These are phyloP conservation scores for Mangifera indica DNA, from an alignment of 345 rosid genomes.

Conservation along the genomic window DNA sequence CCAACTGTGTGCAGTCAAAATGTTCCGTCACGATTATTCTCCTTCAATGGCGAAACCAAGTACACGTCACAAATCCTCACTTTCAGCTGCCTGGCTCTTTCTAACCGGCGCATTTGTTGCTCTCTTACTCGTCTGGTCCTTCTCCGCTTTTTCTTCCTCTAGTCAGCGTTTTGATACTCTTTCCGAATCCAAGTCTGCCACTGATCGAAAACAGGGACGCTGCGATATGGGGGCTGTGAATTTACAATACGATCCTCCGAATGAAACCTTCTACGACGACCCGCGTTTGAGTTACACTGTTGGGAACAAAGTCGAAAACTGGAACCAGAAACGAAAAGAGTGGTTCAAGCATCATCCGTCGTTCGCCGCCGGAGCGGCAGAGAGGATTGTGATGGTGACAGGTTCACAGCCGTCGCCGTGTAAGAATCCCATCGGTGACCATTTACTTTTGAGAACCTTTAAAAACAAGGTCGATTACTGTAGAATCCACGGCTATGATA, in stretches of 20 bases:
- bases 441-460: constrained; percentile 69
- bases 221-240: constrained; percentile 28
- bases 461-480: constrained; percentile 95
- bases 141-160: constrained; percentile 49
- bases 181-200: neutral
- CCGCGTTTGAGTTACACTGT: constrained; percentile 61
- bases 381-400: constrained; percentile 68
- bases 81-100: constrained; percentile 50
- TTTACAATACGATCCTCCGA: constrained; percentile 53
- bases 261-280: constrained; percentile 70
- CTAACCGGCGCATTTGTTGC: constrained; percentile 66
- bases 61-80: constrained; percentile 34
- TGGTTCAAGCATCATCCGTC: constrained; percentile 80
- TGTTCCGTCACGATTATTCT: neutral
- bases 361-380: constrained; percentile 52
- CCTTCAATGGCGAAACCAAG: constrained; percentile 46
- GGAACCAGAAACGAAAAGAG: constrained; percentile 76
- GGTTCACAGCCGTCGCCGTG: constrained; percentile 89
- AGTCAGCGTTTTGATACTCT: constrained; percentile 14
- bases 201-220: neutral
- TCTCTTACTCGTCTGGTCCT: constrained; percentile 62
- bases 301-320: constrained; percentile 51
- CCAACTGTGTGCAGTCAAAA: too few relatives aligned
- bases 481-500: constrained; percentile 76
- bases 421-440: constrained; percentile 84